Base-by-base conservation (phyloP, 2,329 filamentous ascomycete species). In the Chalaropsis ovoidea region DNA sequence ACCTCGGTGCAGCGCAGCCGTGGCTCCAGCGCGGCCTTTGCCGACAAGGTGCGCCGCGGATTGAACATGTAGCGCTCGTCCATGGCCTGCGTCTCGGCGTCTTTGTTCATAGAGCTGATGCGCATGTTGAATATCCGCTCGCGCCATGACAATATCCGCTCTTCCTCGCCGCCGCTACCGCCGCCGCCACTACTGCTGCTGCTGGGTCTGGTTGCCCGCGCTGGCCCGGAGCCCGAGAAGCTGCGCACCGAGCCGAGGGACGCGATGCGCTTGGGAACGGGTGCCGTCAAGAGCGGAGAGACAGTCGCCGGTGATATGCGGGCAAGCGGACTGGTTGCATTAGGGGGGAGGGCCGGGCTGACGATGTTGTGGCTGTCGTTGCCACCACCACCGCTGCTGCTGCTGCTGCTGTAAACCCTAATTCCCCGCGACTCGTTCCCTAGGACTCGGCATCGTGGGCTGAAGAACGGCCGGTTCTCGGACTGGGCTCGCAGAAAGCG, bases 1-100 rank as follows among this genome's bases (percentile, higher is more conserved):
- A 97, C 89, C 75, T 99, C 94, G 0, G 94, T 99, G 73, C 94
- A 99, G 64, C 94, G 83, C 70, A 99, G 79, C 67, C 90, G 86
- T 39, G 92, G 84, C 74, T 96, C 91, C 66, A 93, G 87, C 31
- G 88, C 86, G 2, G 89, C 87, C 75, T 93, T 94, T 60, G 85
- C 82, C 63, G 85, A 81, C 71, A 90, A 79, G 56, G 86, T 83
- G 19, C 66, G 64, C 31, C 60, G 60, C 19, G 66, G 62, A 52
- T 63, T 67, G 56, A 67, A 67, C 66, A 67, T 67, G 27, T 67
- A 67, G 2, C 58, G 58, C 35, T 67, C 66, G 19, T 67, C 66
- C 24, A 67, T 41, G 10, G 58, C 39, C 19, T 42, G 45, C 27
- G 63, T 49, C 17, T 67, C 65, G 54, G 54, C 54, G 8, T 67